phyloP scores from a whole-genome alignment of 768 basidiomycete genomes.

The Phaeotremella skinneri region DNA sequence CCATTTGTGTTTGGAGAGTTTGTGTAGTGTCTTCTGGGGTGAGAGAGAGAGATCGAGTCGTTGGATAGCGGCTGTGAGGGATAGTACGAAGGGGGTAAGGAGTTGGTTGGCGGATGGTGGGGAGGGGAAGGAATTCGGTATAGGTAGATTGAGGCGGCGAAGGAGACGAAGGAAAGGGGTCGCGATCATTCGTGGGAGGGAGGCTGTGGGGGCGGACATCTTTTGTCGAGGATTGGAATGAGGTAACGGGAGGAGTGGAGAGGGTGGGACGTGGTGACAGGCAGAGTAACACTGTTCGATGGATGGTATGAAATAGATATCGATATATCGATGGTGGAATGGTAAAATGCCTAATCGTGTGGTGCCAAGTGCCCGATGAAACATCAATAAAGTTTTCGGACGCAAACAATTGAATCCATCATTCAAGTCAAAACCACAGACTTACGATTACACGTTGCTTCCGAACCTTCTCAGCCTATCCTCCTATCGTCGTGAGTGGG shows the following conservation, averaged over 20 bases:
- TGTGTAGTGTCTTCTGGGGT: constrained; percentile 38
- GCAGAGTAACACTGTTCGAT: no score
- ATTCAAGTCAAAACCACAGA: no score
- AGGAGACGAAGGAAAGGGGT: constrained; percentile 30
- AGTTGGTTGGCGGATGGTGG: constrained; percentile 20
- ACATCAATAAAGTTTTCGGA: no score
- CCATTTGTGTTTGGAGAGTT: constrained; percentile 36
- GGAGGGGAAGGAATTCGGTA: constrained; percentile 30
- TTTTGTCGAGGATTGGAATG: not conserved
- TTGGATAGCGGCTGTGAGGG: constrained; percentile 38
- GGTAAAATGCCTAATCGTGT: no score
- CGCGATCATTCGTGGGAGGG: constrained; percentile 31
- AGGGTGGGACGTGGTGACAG: constrained; percentile 16
- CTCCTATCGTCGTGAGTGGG: no score
- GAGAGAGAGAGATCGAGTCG: constrained; percentile 43
- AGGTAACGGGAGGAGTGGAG: constrained; percentile 4
- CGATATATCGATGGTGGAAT: no score
- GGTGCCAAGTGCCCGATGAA: no score
- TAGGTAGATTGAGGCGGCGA: constrained; percentile 28
- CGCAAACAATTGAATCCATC: no score
- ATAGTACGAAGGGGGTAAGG: constrained; percentile 31
- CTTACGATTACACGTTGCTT: no score
- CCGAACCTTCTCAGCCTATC: no score
- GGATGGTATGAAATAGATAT: no score
- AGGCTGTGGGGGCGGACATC: constrained; percentile 4